These are phyloP conservation scores for Venturia pyrina DNA, from an alignment of 2,329 filamentous ascomycete genomes.

Conservation along the genomic window DNA sequence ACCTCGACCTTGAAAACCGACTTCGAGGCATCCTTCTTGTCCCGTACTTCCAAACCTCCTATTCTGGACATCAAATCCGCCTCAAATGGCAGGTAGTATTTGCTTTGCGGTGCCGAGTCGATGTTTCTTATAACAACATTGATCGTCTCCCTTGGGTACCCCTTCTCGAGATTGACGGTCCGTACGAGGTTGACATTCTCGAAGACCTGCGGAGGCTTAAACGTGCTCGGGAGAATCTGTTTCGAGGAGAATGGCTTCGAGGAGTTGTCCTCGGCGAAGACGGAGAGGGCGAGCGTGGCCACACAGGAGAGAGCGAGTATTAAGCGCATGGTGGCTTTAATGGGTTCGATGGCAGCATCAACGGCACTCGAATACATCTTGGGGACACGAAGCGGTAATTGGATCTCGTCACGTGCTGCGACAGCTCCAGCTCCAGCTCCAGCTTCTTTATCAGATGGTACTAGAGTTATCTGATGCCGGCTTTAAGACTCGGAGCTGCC, in stretches of 20 bases:
- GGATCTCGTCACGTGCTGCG: not conserved
- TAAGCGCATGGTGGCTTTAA: constrained; percentile 13
- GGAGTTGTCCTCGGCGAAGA: constrained; percentile 48
- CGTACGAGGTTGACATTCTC: constrained; percentile 89
- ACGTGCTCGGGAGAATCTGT: constrained; percentile 42
- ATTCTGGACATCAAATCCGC: constrained; percentile 63
- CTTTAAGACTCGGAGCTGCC: not conserved
- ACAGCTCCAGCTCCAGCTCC: not conserved
- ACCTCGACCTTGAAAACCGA: constrained; percentile 59
- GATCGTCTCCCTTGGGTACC: constrained; percentile 78
- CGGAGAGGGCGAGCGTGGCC: constrained; percentile 49
- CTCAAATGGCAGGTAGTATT: constrained; percentile 88
- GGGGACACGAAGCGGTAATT: not conserved
- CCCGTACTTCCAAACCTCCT: constrained; percentile 81
- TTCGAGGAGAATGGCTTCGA: constrained; percentile 45
- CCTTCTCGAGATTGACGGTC: constrained; percentile 86
- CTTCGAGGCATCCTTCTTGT: constrained; percentile 69
- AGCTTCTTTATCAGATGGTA: not conserved
- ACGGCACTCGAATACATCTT: not conserved
- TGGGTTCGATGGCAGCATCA: not conserved
- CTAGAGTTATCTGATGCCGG: constrained; percentile 1
- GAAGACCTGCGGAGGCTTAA: constrained; percentile 83
- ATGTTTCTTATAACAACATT: constrained; percentile 93
- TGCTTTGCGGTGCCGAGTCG: constrained; percentile 64
- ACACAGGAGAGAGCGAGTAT: constrained; percentile 25